These are phyloP conservation scores for Microthyrium microscopicum DNA, from an alignment of 2,329 filamentous ascomycete species.

Conservation along the genomic window DNA sequence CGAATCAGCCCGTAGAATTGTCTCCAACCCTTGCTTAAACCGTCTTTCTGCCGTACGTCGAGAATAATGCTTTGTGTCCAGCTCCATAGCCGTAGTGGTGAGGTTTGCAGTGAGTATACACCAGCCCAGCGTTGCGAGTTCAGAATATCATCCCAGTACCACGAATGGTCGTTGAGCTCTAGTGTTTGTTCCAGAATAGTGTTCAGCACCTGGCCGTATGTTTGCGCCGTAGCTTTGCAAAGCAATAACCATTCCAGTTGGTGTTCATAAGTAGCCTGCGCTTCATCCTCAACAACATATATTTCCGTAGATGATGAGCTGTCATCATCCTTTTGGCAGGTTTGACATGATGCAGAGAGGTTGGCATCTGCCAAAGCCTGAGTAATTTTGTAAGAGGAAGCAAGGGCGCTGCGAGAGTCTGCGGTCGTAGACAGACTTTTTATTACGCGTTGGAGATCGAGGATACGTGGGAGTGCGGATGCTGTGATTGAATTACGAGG, in stretches of 20 bases:
- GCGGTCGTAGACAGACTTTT: constrained; percentile 8
- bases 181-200: constrained; percentile 69
- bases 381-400: constrained; percentile 2
- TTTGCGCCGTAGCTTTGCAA: constrained; percentile 82
- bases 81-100: constrained; percentile 56
- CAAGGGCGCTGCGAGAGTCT: not conserved
- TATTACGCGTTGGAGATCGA: constrained; percentile 8
- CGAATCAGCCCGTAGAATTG: constrained; percentile 69
- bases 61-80: constrained; percentile 55
- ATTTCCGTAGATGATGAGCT: constrained; percentile 11
- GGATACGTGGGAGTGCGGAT: constrained; percentile 5
- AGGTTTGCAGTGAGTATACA: constrained; percentile 74
- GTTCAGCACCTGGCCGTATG: constrained; percentile 65
- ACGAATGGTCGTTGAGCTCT: constrained; percentile 69
- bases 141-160: constrained; percentile 89
- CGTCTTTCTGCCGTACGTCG: constrained; percentile 33
- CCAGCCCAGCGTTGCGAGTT: constrained; percentile 62
- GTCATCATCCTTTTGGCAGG: constrained; percentile 13
- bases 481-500: constrained; percentile 7
- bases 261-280: constrained; percentile 39
- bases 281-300: no score
- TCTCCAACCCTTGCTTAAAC: constrained; percentile 28
- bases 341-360: constrained; percentile 15
- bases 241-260: constrained; percentile 84
- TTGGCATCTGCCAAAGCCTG: constrained; percentile 3